Conservation (phyloP, 352 stramenopile species). For the Aphanomyces euteiches region DNA sequence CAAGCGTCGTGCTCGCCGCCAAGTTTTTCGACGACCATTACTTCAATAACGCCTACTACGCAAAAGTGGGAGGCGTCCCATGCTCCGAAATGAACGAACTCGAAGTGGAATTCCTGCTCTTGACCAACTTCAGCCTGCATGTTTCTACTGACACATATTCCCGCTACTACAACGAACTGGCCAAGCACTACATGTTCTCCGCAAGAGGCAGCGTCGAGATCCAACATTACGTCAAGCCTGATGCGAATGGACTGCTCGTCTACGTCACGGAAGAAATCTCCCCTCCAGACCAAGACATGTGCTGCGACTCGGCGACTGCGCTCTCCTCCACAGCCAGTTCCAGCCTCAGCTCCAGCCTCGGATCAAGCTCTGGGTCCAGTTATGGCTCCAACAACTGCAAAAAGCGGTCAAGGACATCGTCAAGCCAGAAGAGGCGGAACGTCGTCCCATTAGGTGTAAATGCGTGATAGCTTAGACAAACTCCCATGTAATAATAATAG, state of each 20-base stretch:
- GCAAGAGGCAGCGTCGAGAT: slow-evolving; percentile 52
- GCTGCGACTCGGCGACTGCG: not conserved
- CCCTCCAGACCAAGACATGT: slow-evolving; percentile 26
- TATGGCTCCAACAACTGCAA: slow-evolving; percentile 14
- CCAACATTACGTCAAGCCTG: slow-evolving; percentile 62
- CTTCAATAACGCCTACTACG: slow-evolving; percentile 99
- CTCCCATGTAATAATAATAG: slow-evolving; percentile 28
- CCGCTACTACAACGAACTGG: slow-evolving; percentile 89
- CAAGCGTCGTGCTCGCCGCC: slow-evolving; percentile 94
- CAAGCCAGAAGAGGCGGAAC: slow-evolving; percentile 72
- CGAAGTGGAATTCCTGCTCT: slow-evolving; percentile 96
- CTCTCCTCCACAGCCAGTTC: slow-evolving; percentile 34
- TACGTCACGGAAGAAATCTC: slow-evolving; percentile 56
- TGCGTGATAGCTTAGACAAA: slow-evolving; percentile 37
- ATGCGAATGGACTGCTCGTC: slow-evolving; percentile 67
- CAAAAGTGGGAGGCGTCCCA: slow-evolving; percentile 92
- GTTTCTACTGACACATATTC: slow-evolving; percentile 88
- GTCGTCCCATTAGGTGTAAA: slow-evolving; percentile 78
- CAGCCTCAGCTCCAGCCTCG: slow-evolving; percentile 35
- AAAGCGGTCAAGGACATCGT: slow-evolving; percentile 32
- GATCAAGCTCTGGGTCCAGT: not conserved
- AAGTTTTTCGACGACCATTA: slow-evolving; percentile 99
- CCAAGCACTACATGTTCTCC: slow-evolving; percentile 80
- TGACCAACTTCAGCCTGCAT: slow-evolving; percentile 97
- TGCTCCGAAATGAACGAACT: slow-evolving; percentile 96